phyloP scores from a whole-genome alignment of 1,284 basidiomycete genomes.

The Trametes versicolor region DNA sequence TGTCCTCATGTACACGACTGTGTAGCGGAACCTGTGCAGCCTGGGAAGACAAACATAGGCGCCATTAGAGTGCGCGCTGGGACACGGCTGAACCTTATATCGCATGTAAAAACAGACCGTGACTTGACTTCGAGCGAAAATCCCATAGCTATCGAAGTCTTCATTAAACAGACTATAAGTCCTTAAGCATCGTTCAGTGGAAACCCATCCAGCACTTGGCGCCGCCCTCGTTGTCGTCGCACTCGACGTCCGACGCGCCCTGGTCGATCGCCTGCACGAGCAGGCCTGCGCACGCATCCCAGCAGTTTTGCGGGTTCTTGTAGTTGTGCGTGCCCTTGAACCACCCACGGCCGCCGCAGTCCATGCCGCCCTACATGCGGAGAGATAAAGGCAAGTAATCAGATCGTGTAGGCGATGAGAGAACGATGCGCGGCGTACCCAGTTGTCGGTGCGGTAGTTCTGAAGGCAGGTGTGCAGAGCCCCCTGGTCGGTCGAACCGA shows the following conservation, averaged over 20 bases:
- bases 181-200: background rate
- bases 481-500: conserved; percentile 13
- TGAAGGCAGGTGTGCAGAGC: conserved; percentile 16
- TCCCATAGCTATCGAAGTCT: no score
- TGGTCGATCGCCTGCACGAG: conserved; percentile 13
- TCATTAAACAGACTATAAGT: no score
- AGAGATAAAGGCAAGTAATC: background rate
- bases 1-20: no score
- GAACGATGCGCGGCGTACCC: background rate
- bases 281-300: conserved; percentile 16
- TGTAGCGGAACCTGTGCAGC: no score
- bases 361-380: conserved; percentile 4
- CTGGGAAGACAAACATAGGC: no score
- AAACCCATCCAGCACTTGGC: conserved; percentile 21
- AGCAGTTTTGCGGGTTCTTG: conserved; percentile 19
- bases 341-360: conserved; percentile 22
- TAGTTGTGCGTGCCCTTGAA: conserved; percentile 20
- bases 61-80: no score
- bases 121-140: no score
- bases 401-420: background rate
- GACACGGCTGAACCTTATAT: no score
- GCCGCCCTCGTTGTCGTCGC: conserved; percentile 19
- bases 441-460: conserved; percentile 22
- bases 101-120: no score
- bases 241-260: conserved; percentile 21